These are phyloP conservation scores for Didymella lethalis DNA, from an alignment of 2,329 filamentous ascomycete genomes.

Conservation along the genomic window DNA sequence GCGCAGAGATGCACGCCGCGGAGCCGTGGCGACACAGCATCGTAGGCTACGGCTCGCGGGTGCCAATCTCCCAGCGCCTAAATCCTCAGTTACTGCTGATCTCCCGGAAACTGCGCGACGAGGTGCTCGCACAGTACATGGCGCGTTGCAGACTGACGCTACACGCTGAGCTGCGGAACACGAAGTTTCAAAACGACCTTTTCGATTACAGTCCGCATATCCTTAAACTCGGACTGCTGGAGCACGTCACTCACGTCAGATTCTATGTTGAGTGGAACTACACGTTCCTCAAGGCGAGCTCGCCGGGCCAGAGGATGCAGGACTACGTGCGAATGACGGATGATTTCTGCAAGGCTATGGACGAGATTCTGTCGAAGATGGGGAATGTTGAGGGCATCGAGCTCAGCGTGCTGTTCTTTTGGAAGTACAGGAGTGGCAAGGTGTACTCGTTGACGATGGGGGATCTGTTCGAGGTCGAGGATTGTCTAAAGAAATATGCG, in stretches of 20 bases:
- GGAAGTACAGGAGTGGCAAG: slow-evolving; percentile 45
- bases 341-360: slow-evolving; percentile 44
- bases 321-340: slow-evolving; percentile 45
- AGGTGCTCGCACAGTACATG: slow-evolving; percentile 42
- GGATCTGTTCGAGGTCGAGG: slow-evolving; percentile 48
- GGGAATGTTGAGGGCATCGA: slow-evolving; percentile 43
- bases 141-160: slow-evolving; percentile 41
- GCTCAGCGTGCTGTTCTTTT: slow-evolving; percentile 46
- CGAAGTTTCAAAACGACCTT: slow-evolving; percentile 37
- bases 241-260: slow-evolving; percentile 39
- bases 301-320: slow-evolving; percentile 25
- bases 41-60: slow-evolving; percentile 41
- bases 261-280: slow-evolving; percentile 51
- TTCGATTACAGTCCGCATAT: slow-evolving; percentile 49
- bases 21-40: slow-evolving; percentile 48
- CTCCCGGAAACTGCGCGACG: slow-evolving; percentile 43
- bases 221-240: slow-evolving; percentile 40
- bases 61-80: slow-evolving; percentile 33
- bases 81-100: slow-evolving; percentile 39
- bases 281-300: slow-evolving; percentile 34
- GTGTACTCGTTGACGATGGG: slow-evolving; percentile 47
- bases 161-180: slow-evolving; percentile 47
- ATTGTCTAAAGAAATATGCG: slow-evolving; percentile 45
- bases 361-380: slow-evolving; percentile 37
- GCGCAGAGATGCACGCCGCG: slow-evolving; percentile 43